Base-by-base conservation (phyloP, 768 basidiomycete genomes). In the Lentinula raphanica region DNA sequence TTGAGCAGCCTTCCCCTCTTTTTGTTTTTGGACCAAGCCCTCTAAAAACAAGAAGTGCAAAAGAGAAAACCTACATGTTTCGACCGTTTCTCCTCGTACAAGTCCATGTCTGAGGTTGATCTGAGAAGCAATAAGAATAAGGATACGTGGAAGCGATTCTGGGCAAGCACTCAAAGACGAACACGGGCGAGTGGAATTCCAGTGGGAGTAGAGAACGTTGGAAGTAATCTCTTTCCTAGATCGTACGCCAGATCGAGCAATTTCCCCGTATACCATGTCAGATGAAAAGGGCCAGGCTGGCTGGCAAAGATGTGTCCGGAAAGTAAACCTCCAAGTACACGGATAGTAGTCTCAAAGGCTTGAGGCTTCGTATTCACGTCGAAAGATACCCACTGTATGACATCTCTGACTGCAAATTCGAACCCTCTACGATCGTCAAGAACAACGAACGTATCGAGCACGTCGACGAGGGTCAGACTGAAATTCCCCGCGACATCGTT, bases 401-500 rank as follows among this genome's bases (percentile, higher is more conserved):
- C 83, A 61, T 90, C 84, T 59, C 82, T 83, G 53, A 98, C 87
- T 3, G 92, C 94, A n/a, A 75, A 76, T 65, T 92, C 88, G 66
- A 97, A 98, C 5, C 87, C 90, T 51, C 74, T 66, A 23, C 80
- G 82, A 66, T 95, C 91, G 63, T 84, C 80, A 32, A 95, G 79
- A n/a, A 98, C 81, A n/a, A 95, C 87, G 8, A 99, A 73, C 0
- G 94, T 88, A 65, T 97, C 95, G 49, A 98, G 74, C 1, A 88
- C 85, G 62, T 92, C 90, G 46, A 92, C 78, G 6, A 93, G 78
- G 0, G 91, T 93, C 13, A 93, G 70, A 21, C 92, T 94, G 70
- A 88, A 97, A 71, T 98, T 97, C 39, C 95, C 94, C 25, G 90
- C 86, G 60, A 99, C 94, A 66, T 98, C 96, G 67, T 98, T 98